These are phyloP conservation scores for Zygosaccharomyces rouxii DNA, from an alignment of 805 yeast genomes.

Conservation along the genomic window DNA sequence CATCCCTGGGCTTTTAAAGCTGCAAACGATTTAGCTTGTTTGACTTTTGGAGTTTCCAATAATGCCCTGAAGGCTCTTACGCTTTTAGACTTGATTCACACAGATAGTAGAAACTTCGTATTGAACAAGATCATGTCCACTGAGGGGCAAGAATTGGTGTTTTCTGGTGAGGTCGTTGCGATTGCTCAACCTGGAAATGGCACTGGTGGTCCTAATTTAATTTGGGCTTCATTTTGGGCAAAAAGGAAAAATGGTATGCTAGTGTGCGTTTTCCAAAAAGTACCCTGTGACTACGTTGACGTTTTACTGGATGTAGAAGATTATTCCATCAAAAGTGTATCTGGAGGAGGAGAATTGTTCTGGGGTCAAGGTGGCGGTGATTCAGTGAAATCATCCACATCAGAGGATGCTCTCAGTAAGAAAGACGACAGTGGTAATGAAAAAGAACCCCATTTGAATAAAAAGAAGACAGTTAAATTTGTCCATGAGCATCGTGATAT, in stretches of 20 bases:
- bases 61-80: conserved; percentile 57
- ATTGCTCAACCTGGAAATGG: conserved; percentile 59
- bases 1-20: conserved; percentile 80
- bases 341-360: conserved; percentile 25
- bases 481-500: conserved; percentile 27
- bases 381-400: neutral
- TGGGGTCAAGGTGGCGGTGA: conserved; percentile 9
- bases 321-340: conserved; percentile 26
- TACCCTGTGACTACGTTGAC: conserved; percentile 66
- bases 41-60: conserved; percentile 77
- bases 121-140: conserved; percentile 46
- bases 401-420: neutral
- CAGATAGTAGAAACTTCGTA: conserved; percentile 69
- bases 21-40: conserved; percentile 84
- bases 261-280: conserved; percentile 83
- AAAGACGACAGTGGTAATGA: conserved; percentile 8
- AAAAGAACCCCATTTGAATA: neutral
- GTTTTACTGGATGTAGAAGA: conserved; percentile 39
- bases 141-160: conserved; percentile 47
- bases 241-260: conserved; percentile 65
- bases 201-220: conserved; percentile 37
- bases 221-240: conserved; percentile 92
- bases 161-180: conserved; percentile 83
- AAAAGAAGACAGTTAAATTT: conserved; percentile 28
- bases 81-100: conserved; percentile 71